These are phyloP conservation scores for Cicer chorassanicum DNA, from an alignment of 306 rosid species.

Conservation along the genomic window DNA sequence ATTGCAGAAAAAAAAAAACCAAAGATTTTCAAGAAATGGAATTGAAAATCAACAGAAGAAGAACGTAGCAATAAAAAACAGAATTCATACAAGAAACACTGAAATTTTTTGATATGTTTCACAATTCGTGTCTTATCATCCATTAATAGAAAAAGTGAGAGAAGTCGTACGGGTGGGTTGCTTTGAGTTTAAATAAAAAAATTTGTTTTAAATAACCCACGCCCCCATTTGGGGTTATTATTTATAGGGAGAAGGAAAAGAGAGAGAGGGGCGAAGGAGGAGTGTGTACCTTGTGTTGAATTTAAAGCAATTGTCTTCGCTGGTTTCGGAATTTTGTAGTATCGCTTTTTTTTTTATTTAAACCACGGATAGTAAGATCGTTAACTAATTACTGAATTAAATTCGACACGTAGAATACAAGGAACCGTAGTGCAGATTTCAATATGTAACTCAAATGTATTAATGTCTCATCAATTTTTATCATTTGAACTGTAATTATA, in stretches of 20 bases:
- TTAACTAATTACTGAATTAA: background rate
- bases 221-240: background rate
- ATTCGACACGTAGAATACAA: background rate
- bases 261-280: slow-evolving; percentile 6
- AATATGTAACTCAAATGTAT: no score
- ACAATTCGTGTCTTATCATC: no score
- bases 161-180: no score
- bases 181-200: no score
- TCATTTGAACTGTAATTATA: no score
- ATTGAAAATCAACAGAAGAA: background rate
- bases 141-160: no score
- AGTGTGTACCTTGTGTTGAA: slow-evolving; percentile 42
- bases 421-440: no score
- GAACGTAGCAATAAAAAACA: slow-evolving; percentile 54
- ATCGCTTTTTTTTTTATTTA: background rate
- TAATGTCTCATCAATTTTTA: no score
- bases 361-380: background rate
- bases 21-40: background rate
- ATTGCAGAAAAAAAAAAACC: background rate
- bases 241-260: background rate
- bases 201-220: no score
- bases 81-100: slow-evolving; percentile 2
- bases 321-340: background rate
- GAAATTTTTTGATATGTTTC: no score
- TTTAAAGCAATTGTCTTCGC: background rate